Conservation (phyloP, 2,329 filamentous ascomycete species). For the Nectriaceae sp. region DNA sequence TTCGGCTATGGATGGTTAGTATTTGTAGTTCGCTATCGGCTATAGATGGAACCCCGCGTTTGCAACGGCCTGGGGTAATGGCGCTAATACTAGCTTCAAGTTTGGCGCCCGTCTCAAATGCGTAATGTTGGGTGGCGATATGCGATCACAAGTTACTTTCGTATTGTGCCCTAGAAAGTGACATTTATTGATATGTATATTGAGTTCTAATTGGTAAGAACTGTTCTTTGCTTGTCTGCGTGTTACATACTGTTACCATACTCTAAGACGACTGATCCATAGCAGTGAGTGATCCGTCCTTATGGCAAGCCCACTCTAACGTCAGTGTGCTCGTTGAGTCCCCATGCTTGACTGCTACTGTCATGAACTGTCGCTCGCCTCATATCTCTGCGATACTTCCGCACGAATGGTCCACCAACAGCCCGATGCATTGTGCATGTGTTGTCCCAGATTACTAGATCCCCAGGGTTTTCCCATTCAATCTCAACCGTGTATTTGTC, state of each 20-base stretch:
- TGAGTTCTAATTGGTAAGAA: too few species aligned
- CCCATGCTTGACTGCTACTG: constrained; percentile 39
- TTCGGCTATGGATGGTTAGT: background rate
- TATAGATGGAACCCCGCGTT: background rate
- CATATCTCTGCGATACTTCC: constrained; percentile 53
- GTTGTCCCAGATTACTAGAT: constrained; percentile 63
- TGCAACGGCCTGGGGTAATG: too few species aligned
- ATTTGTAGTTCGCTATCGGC: background rate
- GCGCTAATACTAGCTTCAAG: too few species aligned
- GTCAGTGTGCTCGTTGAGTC: constrained; percentile 31
- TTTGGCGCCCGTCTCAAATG: too few species aligned
- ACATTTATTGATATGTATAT: too few species aligned
- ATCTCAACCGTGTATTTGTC: constrained; percentile 48
- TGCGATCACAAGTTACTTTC: too few species aligned
- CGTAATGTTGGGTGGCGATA: too few species aligned
- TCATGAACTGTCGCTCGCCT: constrained; percentile 58
- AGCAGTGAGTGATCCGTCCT: too few species aligned
- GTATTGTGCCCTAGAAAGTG: too few species aligned
- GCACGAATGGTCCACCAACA: constrained; percentile 47
- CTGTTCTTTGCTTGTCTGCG: too few species aligned
- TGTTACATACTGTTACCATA: too few species aligned
- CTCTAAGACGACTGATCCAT: too few species aligned
- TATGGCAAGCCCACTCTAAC: background rate
- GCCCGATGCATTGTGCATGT: constrained; percentile 57
- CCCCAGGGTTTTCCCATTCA: constrained; percentile 49